phyloP scores from a whole-genome alignment of 345 rosid species.

The Rhizophora mangle region DNA sequence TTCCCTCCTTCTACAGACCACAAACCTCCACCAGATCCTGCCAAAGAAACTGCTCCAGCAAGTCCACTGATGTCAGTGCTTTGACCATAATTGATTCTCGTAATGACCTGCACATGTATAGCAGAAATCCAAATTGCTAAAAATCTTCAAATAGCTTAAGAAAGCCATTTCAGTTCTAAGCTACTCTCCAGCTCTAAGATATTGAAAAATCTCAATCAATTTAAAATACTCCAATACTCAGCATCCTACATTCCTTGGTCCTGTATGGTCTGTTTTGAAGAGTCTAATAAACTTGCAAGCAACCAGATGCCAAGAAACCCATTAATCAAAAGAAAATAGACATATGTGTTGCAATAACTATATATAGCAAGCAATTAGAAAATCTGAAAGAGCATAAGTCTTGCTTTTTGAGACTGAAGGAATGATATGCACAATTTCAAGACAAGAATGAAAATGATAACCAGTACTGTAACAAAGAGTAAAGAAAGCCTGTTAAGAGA shows the following conservation, averaged over 20 bases:
- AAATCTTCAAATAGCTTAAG: background rate
- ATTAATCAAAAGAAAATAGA: too few species aligned
- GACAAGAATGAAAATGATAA: too few species aligned
- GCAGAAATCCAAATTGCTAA: background rate
- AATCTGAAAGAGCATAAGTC: background rate
- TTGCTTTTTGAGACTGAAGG: too few species aligned
- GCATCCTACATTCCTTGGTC: too few species aligned
- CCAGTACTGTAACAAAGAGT: too few species aligned
- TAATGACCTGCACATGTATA: conserved; percentile 59
- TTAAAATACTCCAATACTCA: too few species aligned
- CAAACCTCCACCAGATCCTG: conserved; percentile 84
- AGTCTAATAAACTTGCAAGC: background rate
- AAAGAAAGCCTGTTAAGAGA: too few species aligned
- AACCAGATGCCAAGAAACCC: too few species aligned
- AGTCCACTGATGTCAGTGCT: conserved; percentile 78
- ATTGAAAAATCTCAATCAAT: too few species aligned
- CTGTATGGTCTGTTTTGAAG: background rate
- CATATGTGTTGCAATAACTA: too few species aligned
- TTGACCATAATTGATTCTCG: conserved; percentile 91
- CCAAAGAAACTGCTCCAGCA: conserved; percentile 96
- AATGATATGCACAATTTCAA: too few species aligned
- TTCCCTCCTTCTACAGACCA: conserved; percentile 95
- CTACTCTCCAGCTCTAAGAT: background rate
- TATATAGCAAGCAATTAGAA: background rate
- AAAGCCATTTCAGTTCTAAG: background rate